Evolutionary conservation across 2,329 filamentous ascomycete species (phyloP).

Genomic region (Trichoderma atrobrunneum): DNA sequence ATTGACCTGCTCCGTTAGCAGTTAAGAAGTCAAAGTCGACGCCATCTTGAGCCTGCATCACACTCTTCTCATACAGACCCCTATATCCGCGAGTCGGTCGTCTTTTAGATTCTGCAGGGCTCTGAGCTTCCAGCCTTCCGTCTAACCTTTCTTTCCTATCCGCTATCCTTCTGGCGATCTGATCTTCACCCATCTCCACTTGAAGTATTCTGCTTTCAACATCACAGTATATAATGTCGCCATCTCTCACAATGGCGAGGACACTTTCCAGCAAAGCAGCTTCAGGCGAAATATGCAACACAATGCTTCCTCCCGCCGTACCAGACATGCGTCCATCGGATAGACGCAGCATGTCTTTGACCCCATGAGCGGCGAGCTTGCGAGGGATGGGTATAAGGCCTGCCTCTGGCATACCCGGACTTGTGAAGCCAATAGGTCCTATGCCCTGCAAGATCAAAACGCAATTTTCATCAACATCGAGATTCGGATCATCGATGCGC

Average conservation of each 20-base stretch:
- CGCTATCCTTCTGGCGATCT: slow-evolving; percentile 47
- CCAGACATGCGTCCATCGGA: slow-evolving; percentile 87
- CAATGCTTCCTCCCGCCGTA: slow-evolving; percentile 85
- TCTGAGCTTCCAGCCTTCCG: background rate
- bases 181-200: slow-evolving; percentile 64
- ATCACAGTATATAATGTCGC: slow-evolving; percentile 77
- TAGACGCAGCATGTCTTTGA: slow-evolving; percentile 77
- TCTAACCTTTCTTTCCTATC: background rate
- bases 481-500: slow-evolving; percentile 54
- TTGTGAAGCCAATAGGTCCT: slow-evolving; percentile 69
- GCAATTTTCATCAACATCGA: slow-evolving; percentile 58
- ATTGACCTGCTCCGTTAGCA: slow-evolving; percentile 35
- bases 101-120: slow-evolving; percentile 25
- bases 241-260: slow-evolving; percentile 71
- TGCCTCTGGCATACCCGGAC: slow-evolving; percentile 92
- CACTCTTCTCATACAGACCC: slow-evolving; percentile 56
- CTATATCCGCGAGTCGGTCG: slow-evolving; percentile 52
- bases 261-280: slow-evolving; percentile 73
- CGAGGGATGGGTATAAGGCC: slow-evolving; percentile 63
- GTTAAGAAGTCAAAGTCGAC: slow-evolving; percentile 63
- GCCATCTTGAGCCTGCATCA: slow-evolving; percentile 58
- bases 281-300: slow-evolving; percentile 83
- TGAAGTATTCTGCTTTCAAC: slow-evolving; percentile 61
- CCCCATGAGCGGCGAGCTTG: slow-evolving; percentile 70
- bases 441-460: slow-evolving; percentile 86